Evolutionary conservation across 208 protist genomes (phyloP).

Genomic region (Naegleria gruberi): DNA sequence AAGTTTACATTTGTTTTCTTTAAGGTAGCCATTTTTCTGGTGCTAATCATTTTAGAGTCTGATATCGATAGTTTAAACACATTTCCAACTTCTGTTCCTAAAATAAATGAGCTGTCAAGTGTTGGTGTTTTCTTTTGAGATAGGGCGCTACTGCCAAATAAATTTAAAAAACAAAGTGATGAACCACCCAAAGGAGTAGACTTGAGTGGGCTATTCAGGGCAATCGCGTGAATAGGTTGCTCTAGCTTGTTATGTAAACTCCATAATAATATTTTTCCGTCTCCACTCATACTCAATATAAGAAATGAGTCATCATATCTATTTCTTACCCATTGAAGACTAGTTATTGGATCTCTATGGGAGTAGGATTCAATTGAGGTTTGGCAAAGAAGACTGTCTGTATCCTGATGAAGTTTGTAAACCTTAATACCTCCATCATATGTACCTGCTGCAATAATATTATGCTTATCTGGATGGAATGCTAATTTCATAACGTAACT

Average conservation of each 20-base stretch:
- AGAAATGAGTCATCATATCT: not conserved
- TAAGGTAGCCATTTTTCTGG: not conserved
- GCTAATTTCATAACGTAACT: conserved; percentile 60
- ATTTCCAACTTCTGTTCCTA: conserved; percentile 1
- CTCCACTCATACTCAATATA: conserved; percentile 32
- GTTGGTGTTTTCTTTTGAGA: not conserved
- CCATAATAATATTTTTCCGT: conserved; percentile 67
- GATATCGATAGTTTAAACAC: not conserved
- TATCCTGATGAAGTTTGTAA: conserved; percentile 36
- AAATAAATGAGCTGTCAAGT: not conserved
- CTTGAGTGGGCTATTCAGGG: conserved; percentile 32
- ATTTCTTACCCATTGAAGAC: conserved; percentile 32
- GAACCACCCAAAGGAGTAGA: not conserved
- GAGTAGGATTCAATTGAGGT: conserved; percentile 29
- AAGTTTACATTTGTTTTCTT: not conserved
- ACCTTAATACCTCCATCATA: conserved; percentile 74
- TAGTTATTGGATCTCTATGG: conserved; percentile 60
- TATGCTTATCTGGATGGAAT: conserved; percentile 66
- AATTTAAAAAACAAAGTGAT: not conserved
- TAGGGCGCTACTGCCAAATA: not conserved
- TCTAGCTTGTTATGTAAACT: conserved; percentile 53
- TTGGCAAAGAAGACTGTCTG: not conserved
- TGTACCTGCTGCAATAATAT: conserved; percentile 66
- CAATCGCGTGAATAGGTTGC: conserved; percentile 51
- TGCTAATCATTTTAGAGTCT: not conserved